These are phyloP conservation scores for Cercophora newfieldiana DNA, from an alignment of 495 filamentous ascomycete species.

Conservation along the genomic window DNA sequence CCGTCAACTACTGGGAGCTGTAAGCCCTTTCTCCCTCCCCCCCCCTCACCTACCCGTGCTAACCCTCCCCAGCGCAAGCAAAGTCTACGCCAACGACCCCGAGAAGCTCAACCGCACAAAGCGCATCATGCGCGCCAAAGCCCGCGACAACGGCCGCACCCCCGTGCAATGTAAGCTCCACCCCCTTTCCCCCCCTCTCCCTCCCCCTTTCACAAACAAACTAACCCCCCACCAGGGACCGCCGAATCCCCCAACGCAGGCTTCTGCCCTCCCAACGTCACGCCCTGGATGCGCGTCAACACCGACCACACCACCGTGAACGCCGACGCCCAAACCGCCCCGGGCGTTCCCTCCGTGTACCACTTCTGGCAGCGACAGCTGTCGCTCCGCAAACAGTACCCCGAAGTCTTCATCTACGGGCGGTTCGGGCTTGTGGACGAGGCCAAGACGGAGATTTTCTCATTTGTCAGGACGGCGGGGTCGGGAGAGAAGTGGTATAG, in stretches of 20 bases:
- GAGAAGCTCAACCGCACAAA: background rate
- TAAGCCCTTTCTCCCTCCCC: background rate
- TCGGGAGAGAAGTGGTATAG: background rate
- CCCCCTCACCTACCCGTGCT: background rate
- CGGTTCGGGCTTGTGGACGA: background rate
- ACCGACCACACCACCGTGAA: background rate
- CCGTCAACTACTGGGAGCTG: conserved; percentile 9
- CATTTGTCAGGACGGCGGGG: background rate
- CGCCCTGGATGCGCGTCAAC: background rate
- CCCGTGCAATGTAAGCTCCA: background rate
- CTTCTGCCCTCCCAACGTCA: background rate
- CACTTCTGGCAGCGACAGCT: background rate
- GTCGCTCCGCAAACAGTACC: background rate
- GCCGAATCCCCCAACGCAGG: background rate
- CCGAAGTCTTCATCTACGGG: background rate
- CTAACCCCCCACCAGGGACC: too few species aligned
- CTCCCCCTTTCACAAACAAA: too few species aligned
- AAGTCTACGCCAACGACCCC: background rate
- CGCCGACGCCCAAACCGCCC: background rate
- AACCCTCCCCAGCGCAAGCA: background rate
- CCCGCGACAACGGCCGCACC: background rate
- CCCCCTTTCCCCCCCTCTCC: too few species aligned
- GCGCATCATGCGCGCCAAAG: background rate
- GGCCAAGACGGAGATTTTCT: background rate
- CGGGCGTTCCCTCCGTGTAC: background rate